phyloP scores from a whole-genome alignment of 2,329 filamentous ascomycete species.

The Mollisia scopiformis region DNA sequence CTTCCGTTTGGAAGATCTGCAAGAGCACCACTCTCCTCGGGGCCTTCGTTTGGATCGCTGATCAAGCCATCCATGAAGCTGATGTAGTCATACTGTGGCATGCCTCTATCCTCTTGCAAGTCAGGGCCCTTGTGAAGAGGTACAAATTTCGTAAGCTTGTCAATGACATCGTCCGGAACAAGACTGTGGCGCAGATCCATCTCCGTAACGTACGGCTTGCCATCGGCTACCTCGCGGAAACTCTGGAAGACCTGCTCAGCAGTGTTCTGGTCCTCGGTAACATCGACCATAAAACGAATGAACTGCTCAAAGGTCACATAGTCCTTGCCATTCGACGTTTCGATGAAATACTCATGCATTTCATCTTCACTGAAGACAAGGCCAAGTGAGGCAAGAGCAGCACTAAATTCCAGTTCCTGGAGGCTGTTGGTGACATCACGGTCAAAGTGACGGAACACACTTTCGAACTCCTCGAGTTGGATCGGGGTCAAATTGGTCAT shows the following conservation, averaged over 20 bases:
- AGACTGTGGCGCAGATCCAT: constrained; percentile 93
- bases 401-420: constrained; percentile 93
- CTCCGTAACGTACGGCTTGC: constrained; percentile 98
- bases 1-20: constrained; percentile 33
- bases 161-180: constrained; percentile 96
- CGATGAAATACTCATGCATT: constrained; percentile 93
- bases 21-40: constrained; percentile 16
- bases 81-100: constrained; percentile 94
- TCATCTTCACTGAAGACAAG: constrained; percentile 96
- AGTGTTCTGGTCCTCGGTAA: constrained; percentile 98
- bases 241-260: constrained; percentile 98
- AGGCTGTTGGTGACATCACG: constrained; percentile 88
- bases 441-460: constrained; percentile 97
- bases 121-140: constrained; percentile 84
- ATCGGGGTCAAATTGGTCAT: constrained; percentile 99
- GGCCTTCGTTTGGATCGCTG: constrained; percentile 25
- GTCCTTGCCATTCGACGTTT: constrained; percentile 78
- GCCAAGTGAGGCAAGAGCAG: constrained; percentile 90
- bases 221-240: constrained; percentile 96
- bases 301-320: constrained; percentile 97
- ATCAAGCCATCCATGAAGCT: constrained; percentile 94
- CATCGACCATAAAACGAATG: constrained; percentile 98
- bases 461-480: constrained; percentile 97
- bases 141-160: constrained; percentile 87
- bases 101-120: constrained; percentile 79